Conservation (phyloP, 1,139 yeast genomes). For the Suhomyces bokatorum region DNA sequence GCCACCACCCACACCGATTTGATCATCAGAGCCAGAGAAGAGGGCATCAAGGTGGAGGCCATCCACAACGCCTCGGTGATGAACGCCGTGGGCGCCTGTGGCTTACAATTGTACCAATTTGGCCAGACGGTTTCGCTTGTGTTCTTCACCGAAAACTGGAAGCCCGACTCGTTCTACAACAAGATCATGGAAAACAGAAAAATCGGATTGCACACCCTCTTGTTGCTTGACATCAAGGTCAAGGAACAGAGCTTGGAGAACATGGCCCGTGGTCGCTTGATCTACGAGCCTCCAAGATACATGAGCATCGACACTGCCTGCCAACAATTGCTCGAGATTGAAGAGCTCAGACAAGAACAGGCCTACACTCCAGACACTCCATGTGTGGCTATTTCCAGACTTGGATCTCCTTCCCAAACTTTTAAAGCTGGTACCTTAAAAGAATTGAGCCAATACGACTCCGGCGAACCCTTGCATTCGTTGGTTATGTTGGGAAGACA, state of each 20-base stretch:
- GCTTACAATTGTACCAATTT: constrained; percentile 88
- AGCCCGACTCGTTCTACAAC: constrained; percentile 92
- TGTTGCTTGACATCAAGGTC: constrained; percentile 88
- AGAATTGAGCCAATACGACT: constrained; percentile 74
- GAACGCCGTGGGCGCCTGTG: constrained; percentile 99
- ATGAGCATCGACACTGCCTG: constrained; percentile 93
- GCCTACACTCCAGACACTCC: constrained; percentile 88
- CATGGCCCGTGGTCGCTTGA: constrained; percentile 87
- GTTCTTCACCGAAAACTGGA: constrained; percentile 93
- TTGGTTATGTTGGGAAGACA: constrained; percentile 88
- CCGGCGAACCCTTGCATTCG: constrained; percentile 95
- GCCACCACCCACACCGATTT: constrained; percentile 98
- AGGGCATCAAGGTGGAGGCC: constrained; percentile 73
- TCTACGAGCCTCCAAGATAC: constrained; percentile 95
- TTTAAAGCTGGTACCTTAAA: constrained; percentile 84
- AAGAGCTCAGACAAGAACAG: constrained; percentile 67
- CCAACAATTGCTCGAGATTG: constrained; percentile 81
- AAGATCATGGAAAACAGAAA: constrained; percentile 86
- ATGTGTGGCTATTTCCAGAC: constrained; percentile 87
- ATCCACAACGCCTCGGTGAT: constrained; percentile 95
- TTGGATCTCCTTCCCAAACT: constrained; percentile 81
- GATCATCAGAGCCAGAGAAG: constrained; percentile 84
- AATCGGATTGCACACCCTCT: constrained; percentile 87
- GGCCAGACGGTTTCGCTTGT: constrained; percentile 97
- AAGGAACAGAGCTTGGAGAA: constrained; percentile 95